Evolutionary conservation across 2,329 filamentous ascomycete species (phyloP).

Genomic region (Chaetomium sp.): DNA sequence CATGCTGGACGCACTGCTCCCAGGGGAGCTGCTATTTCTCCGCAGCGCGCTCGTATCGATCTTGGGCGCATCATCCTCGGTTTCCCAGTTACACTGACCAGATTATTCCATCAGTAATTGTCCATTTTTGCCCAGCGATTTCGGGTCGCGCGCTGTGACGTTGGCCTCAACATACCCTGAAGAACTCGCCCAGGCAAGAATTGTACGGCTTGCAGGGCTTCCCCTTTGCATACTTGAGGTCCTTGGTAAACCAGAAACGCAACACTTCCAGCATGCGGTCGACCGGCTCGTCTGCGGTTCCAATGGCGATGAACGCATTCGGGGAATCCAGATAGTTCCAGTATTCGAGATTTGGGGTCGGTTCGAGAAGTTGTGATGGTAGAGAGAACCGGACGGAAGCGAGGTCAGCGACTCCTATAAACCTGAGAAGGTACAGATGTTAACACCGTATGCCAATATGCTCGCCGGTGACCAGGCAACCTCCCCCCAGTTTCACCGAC

Average conservation of each 20-base stretch:
- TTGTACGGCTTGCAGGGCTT: conserved; percentile 99
- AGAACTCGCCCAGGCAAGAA: conserved; percentile 95
- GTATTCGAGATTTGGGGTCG: conserved; percentile 96
- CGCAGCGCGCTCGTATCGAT: conserved; percentile 56
- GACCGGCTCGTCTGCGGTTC: conserved; percentile 86
- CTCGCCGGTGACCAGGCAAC: background rate
- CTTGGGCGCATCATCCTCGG: conserved; percentile 73
- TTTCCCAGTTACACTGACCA: conserved; percentile 87
- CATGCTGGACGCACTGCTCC: conserved; percentile 51
- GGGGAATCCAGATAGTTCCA: conserved; percentile 98
- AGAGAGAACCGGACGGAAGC: conserved; percentile 94
- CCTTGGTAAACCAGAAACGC: conserved; percentile 98
- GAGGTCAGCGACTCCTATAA: conserved; percentile 94
- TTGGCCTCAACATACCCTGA: conserved; percentile 64
- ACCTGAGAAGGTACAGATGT: conserved; percentile 55
- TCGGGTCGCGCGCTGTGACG: background rate
- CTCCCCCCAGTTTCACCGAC: conserved; percentile 5
- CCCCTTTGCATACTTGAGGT: conserved; percentile 97
- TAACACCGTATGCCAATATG: background rate
- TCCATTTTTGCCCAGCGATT: background rate
- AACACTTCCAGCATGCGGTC: conserved; percentile 94
- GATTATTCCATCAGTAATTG: conserved; percentile 32
- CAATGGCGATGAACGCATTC: conserved; percentile 80
- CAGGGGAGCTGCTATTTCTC: conserved; percentile 39
- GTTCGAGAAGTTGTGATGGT: conserved; percentile 92